These are phyloP conservation scores for Poterioochromonas sp. DNA, from an alignment of 352 stramenopile genomes.

Conservation along the genomic window DNA sequence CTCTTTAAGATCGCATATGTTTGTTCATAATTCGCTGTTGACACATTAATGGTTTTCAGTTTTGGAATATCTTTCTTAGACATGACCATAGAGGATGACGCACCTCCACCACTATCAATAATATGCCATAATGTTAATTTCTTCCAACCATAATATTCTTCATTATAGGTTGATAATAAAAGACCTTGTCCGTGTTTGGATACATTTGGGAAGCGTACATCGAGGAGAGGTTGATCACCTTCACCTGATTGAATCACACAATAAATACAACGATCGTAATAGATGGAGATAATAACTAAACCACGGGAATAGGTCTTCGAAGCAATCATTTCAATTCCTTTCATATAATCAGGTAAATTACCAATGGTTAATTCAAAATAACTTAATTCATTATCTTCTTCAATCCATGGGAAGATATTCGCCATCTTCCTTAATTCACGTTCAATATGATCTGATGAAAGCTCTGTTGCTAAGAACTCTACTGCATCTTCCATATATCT, in stretches of 20 bases:
- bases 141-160: conserved; percentile 48
- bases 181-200: conserved; percentile 72
- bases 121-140: conserved; percentile 83
- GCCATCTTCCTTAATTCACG: conserved; percentile 68
- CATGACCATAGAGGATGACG: no score
- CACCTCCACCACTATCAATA: conserved; percentile 35
- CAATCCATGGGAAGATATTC: conserved; percentile 74
- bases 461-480: conserved; percentile 50
- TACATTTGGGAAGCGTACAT: conserved; percentile 84
- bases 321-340: conserved; percentile 44
- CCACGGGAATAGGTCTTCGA: conserved; percentile 51
- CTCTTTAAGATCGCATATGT: conserved; percentile 9
- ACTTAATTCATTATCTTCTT: conserved; percentile 63
- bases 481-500: conserved; percentile 47
- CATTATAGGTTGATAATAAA: conserved; percentile 56
- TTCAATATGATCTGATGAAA: conserved; percentile 67
- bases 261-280: conserved; percentile 74
- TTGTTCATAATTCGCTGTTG: conserved; percentile 16
- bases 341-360: conserved; percentile 36
- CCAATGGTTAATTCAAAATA: conserved; percentile 78
- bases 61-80: not conserved
- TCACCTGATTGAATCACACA: conserved; percentile 72
- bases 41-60: conserved; percentile 9
- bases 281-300: conserved; percentile 53
- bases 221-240: conserved; percentile 78